Evolutionary conservation across 2,329 filamentous ascomycete genomes (phyloP).

Genomic region (Periconia sp.): DNA sequence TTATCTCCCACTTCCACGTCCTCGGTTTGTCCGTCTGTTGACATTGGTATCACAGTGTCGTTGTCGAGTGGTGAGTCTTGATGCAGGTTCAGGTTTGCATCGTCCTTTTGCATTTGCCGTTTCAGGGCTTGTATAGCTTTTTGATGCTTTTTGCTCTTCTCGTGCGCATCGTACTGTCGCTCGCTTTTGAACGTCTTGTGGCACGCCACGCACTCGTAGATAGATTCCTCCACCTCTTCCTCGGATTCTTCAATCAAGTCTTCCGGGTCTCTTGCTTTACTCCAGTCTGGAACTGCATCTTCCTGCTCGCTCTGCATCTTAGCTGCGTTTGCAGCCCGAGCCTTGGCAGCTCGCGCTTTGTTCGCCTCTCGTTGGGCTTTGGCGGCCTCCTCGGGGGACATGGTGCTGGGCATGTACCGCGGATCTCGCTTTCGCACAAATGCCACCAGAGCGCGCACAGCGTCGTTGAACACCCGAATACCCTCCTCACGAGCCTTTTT

Average conservation of each 20-base stretch:
- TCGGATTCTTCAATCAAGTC: slow-evolving; percentile 59
- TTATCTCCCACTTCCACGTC: slow-evolving; percentile 39
- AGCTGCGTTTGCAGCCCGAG: slow-evolving; percentile 77
- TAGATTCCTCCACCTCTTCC: slow-evolving; percentile 52
- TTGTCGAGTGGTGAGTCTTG: slow-evolving; percentile 25
- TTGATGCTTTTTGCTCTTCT: slow-evolving; percentile 93
- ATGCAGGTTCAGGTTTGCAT: slow-evolving; percentile 58
- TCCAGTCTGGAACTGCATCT: slow-evolving; percentile 74
- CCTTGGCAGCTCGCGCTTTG: slow-evolving; percentile 79
- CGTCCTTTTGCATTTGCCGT: slow-evolving; percentile 81
- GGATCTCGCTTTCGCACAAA: slow-evolving; percentile 93
- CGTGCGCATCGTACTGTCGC: slow-evolving; percentile 86
- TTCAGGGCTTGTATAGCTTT: slow-evolving; percentile 82
- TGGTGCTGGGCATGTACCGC: slow-evolving; percentile 74
- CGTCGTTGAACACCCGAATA: slow-evolving; percentile 87
- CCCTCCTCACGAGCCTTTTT: slow-evolving; percentile 79
- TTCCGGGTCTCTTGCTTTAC: slow-evolving; percentile 59
- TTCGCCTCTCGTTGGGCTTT: slow-evolving; percentile 75
- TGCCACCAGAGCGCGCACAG: slow-evolving; percentile 79
- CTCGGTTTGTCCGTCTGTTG: slow-evolving; percentile 26
- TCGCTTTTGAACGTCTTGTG: slow-evolving; percentile 80
- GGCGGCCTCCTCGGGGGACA: slow-evolving; percentile 79
- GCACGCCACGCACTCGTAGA: slow-evolving; percentile 65
- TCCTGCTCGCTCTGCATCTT: slow-evolving; percentile 64
- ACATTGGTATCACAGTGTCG: slow-evolving; percentile 34